Percentiles rank a stretch among this genome's conserved stretches.
phyloP scores from a whole-genome alignment of 257 asterid species.

The Plantago ovata region DNA sequence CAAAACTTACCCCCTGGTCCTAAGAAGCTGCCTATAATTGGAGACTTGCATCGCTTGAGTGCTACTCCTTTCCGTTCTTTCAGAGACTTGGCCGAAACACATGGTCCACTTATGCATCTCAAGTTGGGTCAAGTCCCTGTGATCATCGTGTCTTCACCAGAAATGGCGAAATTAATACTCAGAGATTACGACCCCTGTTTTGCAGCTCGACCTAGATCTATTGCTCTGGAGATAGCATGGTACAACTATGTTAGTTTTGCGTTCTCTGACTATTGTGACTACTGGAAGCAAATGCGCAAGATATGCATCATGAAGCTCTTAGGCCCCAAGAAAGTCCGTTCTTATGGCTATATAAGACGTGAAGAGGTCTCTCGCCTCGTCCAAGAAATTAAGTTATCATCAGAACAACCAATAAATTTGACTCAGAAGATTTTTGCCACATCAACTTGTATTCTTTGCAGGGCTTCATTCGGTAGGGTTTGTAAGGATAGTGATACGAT shows the following conservation, averaged over 20 bases:
- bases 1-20: constrained; percentile 44
- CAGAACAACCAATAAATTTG: not conserved
- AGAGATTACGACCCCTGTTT: constrained; percentile 27
- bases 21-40: constrained; percentile 28
- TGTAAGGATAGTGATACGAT: constrained; percentile 9
- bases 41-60: constrained; percentile 29
- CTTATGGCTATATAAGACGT: constrained; percentile 12
- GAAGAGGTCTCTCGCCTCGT: constrained; percentile 11
- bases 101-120: constrained; percentile 28
- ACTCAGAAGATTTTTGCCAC: not conserved
- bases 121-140: constrained; percentile 24
- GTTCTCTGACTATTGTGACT: constrained; percentile 13
- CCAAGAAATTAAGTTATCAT: not conserved
- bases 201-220: constrained; percentile 30
- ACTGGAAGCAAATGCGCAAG: constrained; percentile 21
- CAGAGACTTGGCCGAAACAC: constrained; percentile 18
- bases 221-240: constrained; percentile 12
- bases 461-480: constrained; percentile 13
- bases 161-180: constrained; percentile 24
- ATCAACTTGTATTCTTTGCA: constrained; percentile 4
- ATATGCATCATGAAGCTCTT: constrained; percentile 9
- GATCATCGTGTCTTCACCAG: constrained; percentile 21
- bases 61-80: constrained; percentile 29
- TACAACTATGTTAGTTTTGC: constrained; percentile 21
- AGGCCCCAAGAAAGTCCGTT: constrained; percentile 11